Evolutionary conservation across 2,329 filamentous ascomycete species (phyloP).

Genomic region (Monosporascus sp.): DNA sequence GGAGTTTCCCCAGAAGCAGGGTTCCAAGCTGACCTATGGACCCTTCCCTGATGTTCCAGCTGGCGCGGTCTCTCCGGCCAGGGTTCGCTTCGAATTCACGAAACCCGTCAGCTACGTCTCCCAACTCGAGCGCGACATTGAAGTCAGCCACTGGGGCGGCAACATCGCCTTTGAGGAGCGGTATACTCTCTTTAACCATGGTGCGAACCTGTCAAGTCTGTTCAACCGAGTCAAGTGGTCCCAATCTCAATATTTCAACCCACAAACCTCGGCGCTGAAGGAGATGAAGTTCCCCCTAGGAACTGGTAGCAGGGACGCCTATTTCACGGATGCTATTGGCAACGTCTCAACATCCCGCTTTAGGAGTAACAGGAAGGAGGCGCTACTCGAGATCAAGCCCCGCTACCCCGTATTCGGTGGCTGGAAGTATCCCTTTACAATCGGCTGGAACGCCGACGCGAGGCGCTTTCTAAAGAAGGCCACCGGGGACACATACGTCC

Average conservation of each 20-base stretch:
- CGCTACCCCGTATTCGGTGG: constrained; percentile 95
- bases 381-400: constrained; percentile 84
- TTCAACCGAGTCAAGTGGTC: constrained; percentile 77
- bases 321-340: constrained; percentile 94
- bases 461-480: constrained; percentile 67
- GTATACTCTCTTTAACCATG: constrained; percentile 82
- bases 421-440: constrained; percentile 96
- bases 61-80: constrained; percentile 65
- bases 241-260: constrained; percentile 67
- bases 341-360: constrained; percentile 94
- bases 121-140: constrained; percentile 80
- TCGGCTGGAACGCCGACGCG: constrained; percentile 91
- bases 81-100: constrained; percentile 90
- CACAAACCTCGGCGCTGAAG: constrained; percentile 71
- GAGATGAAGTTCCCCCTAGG: constrained; percentile 76
- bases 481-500: constrained; percentile 65
- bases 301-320: constrained; percentile 76
- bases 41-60: constrained; percentile 80
- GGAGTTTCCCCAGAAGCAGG: constrained; percentile 71
- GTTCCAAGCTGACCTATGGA: constrained; percentile 82
- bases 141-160: constrained; percentile 97
- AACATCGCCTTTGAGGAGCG: constrained; percentile 94
- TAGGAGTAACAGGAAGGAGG: constrained; percentile 69
- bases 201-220: constrained; percentile 66
- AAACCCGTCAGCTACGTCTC: constrained; percentile 80